phyloP scores from a whole-genome alignment of 2,329 filamentous ascomycete genomes.

The Ophiocordyceps unilateralis region DNA sequence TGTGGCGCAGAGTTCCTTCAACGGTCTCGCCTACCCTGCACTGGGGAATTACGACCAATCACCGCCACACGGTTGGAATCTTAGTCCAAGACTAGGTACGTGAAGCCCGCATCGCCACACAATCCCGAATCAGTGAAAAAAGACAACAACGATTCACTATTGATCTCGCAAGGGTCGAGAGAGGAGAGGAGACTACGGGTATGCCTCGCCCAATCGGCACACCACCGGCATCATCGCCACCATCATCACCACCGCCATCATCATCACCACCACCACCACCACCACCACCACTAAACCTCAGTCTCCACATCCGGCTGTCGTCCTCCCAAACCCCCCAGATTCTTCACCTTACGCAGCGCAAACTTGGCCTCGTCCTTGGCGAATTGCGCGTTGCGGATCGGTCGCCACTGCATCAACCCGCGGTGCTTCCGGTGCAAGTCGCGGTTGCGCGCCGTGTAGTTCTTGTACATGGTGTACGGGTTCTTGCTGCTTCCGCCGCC shows the following conservation, averaged over 20 bases:
- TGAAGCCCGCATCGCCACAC: too few species aligned
- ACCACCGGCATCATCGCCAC: too few species aligned
- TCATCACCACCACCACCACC: not conserved
- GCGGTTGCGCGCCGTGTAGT: conserved; percentile 50
- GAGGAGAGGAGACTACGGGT: too few species aligned
- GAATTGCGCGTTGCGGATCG: conserved; percentile 70
- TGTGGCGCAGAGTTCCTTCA: too few species aligned
- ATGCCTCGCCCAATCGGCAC: too few species aligned
- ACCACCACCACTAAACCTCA: conserved; percentile 30
- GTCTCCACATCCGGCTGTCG: conserved; percentile 82
- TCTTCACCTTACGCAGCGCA: conserved; percentile 57
- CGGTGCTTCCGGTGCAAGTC: conserved; percentile 73
- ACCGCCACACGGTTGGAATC: too few species aligned
- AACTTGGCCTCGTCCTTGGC: conserved; percentile 76
- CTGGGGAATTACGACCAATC: too few species aligned
- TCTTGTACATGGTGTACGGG: conserved; percentile 39
- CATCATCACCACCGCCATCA: not conserved
- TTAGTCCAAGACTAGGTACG: too few species aligned
- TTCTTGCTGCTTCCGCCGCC: conserved; percentile 26
- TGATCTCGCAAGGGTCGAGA: too few species aligned
- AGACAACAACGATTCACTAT: too few species aligned
- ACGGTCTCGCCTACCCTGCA: too few species aligned
- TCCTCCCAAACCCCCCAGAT: conserved; percentile 61
- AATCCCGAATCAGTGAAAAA: too few species aligned
- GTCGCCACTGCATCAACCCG: conserved; percentile 90